Evolutionary conservation across 1,284 basidiomycete species (phyloP), one percentile per base, ranked within the genome.

Genomic region (Ceratobasidium sp.): DNA sequence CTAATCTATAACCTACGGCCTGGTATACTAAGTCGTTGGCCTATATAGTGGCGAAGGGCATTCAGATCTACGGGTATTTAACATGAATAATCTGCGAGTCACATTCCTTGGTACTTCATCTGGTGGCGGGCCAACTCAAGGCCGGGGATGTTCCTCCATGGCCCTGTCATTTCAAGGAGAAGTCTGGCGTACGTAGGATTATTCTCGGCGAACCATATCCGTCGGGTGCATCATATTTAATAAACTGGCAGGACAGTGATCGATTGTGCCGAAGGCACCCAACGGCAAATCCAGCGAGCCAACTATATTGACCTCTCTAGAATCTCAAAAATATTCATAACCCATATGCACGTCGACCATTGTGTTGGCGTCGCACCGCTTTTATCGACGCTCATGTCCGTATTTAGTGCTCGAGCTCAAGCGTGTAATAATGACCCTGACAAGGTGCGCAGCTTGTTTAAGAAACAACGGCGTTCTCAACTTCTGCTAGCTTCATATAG

Each of bases 331-430:
- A 31, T 72, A n/a, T 72, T 72, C n/a, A 72, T 72, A 16, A 72
- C 69, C 6, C 69, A 72, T 39, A 72, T 72, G 69, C 69, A 72
- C 22, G 46, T 89, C 31, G 92, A 95, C 81, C 93, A 96, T 81
- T 86, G 89, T 48, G 89, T 94, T 85, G 94, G 94, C 8, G 84
- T 94, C 29, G 87, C 93, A 22, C 89, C 92, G 0, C 84, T 96
- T 59, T 83, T 96, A 65, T 86, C 90, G 46, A 89, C 87, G 77
- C 79, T 90, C 24, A 72, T 72, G 69, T 72, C 69, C 8, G 43
- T 61, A 16, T 72, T 72, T 39, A 62, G 69, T 51, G 27, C 69
- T 37, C 69, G 56, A 22, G 69, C 69, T 13, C 69, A 72, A 27
- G 11, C 39, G 24, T 72, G 69, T 31, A 29, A 29, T 19, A 66